A percentile compares a stretch with the other conserved stretches of the same genome.
phyloP scores from a whole-genome alignment of 352 stramenopile species.

The Pythium monospermum region DNA sequence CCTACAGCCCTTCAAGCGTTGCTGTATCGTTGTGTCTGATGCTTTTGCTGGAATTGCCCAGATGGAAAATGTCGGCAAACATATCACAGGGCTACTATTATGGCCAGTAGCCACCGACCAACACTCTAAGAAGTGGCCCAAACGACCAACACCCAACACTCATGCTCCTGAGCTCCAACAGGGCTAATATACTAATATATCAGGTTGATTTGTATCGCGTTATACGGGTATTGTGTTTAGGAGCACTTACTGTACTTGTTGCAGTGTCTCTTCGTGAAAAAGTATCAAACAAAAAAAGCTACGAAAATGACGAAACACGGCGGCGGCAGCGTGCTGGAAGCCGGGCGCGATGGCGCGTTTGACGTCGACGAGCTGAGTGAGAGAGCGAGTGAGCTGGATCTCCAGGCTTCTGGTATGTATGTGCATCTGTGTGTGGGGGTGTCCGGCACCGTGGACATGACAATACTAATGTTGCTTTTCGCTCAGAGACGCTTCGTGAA shows the following conservation, averaged over 20 bases:
- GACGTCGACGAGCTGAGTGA: constrained; percentile 10
- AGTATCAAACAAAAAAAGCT: not conserved
- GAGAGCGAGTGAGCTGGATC: constrained; percentile 6
- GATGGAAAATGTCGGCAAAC: too few species aligned
- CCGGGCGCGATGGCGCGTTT: constrained; percentile 22
- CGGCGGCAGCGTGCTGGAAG: constrained; percentile 12
- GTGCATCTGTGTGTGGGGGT: not conserved
- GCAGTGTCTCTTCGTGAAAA: not conserved
- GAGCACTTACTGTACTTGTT: not conserved
- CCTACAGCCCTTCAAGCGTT: too few species aligned
- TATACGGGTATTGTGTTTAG: not conserved
- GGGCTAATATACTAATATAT: not conserved
- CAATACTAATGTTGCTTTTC: not conserved
- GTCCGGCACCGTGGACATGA: not conserved
- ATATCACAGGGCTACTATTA: too few species aligned
- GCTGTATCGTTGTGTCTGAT: too few species aligned
- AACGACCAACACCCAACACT: too few species aligned
- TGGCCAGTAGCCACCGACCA: too few species aligned
- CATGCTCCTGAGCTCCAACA: too few species aligned
- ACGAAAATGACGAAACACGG: not conserved
- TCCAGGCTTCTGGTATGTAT: constrained; percentile 18
- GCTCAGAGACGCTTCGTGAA: constrained; percentile 36
- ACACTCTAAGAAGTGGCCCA: too few species aligned
- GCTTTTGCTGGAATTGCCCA: too few species aligned
- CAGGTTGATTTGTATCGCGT: not conserved